Evolutionary conservation across 2,329 filamentous ascomycete species (phyloP), one percentile per base, ranked within the genome.

Genomic region (Elsinoe ampelina): DNA sequence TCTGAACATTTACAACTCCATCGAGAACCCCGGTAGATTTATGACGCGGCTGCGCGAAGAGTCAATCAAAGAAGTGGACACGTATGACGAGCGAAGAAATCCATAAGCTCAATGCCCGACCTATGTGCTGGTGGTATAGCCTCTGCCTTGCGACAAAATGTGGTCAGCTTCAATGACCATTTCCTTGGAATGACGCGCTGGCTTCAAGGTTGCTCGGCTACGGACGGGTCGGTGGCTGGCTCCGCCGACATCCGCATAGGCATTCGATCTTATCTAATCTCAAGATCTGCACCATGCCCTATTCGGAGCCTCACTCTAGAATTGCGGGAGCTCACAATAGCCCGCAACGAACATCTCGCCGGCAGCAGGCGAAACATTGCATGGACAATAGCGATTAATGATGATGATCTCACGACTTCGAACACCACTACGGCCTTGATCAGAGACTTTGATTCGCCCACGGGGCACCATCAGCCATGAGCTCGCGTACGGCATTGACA

Each of bases 401-500:
- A 52, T 52, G 48, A 52, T 39, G 48, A 39, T 36, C n/a, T 19
- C 19, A 52, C 48, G 35, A 52, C 5, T 15, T 19, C n/a, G 11
- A 52, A n/a, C 10, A n/a, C 20, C 15, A 17, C 8, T 15, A 22
- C 48, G 48, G 19, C 34, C 13, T 15, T 20, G 32, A 36, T 52
- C 32, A 52, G 20, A 52, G n/a, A 22, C 32, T 13, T 20, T 35
- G 13, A 5, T 5, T 5, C 17, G 20, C 35, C 36, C n/a, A 6
- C 6, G 15, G 6, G 26, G 12, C 15, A 15, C 5, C 11, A 39
- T 7, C 70, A 71, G 66, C 66, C 62, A 82, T 82, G 79, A 76
- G 76, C 71, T 80, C 79, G 68, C 73, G 78, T 80, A 73, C 67
- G 77, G 73, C 65, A 35, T 17, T 36, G 38, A 26, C 57, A 38